These are phyloP conservation scores for Scleroderma bovista DNA, from an alignment of 768 basidiomycete genomes.

Conservation along the genomic window DNA sequence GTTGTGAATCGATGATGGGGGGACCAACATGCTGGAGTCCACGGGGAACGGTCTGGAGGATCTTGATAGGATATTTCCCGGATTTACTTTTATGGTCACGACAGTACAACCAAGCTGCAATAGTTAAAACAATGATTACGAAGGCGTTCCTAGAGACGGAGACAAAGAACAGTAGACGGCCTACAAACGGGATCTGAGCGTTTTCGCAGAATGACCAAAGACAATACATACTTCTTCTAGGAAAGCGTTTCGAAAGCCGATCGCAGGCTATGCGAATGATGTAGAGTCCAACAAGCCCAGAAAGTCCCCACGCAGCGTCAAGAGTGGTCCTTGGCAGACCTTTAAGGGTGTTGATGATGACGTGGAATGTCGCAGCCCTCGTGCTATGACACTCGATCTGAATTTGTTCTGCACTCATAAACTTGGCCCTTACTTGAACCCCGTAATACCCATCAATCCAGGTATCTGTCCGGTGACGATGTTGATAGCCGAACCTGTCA, in stretches of 20 bases:
- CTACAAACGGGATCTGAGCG: constrained; percentile 28
- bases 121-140: constrained; percentile 80
- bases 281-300: constrained; percentile 69
- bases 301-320: constrained; percentile 89
- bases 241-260: constrained; percentile 49
- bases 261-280: constrained; percentile 56
- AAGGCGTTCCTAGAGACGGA: constrained; percentile 79
- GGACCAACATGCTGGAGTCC: constrained; percentile 63
- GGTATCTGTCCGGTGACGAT: constrained; percentile 89
- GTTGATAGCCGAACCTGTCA: constrained; percentile 97
- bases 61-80: constrained; percentile 78
- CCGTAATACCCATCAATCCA: constrained; percentile 80
- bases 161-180: constrained; percentile 71
- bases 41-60: constrained; percentile 77
- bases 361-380: constrained; percentile 74
- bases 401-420: not conserved
- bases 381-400: constrained; percentile 46
- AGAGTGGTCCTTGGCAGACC: constrained; percentile 62
- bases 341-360: constrained; percentile 92
- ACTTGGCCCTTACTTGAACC: constrained; percentile 62
- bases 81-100: constrained; percentile 50
- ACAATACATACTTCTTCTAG: constrained; percentile 46
- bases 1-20: constrained; percentile 40
- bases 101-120: constrained; percentile 84
- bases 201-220: not conserved